Conservation (phyloP, 169 alveolate genomes). For the Blepharisma undulans region DNA sequence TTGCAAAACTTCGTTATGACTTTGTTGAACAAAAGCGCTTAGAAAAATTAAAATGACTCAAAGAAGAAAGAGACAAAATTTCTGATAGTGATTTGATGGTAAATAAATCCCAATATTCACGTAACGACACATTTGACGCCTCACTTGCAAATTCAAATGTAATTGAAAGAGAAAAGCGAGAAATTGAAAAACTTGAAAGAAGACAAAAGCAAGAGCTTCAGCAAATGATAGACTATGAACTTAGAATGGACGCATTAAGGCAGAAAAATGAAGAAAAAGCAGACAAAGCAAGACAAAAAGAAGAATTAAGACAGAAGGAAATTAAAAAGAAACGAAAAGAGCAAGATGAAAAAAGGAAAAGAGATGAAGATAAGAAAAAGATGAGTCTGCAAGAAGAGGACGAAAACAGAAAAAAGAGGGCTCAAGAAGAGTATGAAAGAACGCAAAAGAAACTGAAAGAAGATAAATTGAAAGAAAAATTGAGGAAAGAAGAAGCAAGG, state of each 20-base stretch:
- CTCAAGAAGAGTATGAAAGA: constrained; percentile 38
- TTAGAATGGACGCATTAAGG: constrained; percentile 61
- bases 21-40: constrained; percentile 58
- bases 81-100: not conserved
- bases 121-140: not conserved
- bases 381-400: constrained; percentile 43
- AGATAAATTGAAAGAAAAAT: constrained; percentile 45
- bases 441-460: constrained; percentile 57
- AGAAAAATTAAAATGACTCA: constrained; percentile 44
- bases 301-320: constrained; percentile 57
- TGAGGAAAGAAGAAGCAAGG: constrained; percentile 48
- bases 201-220: constrained; percentile 65
- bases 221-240: constrained; percentile 69
- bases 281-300: constrained; percentile 42
- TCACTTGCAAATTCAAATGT: not conserved
- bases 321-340: constrained; percentile 32
- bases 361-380: constrained; percentile 50
- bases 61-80: constrained; percentile 38
- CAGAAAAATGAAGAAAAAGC: constrained; percentile 65
- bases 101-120: not conserved
- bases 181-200: constrained; percentile 54
- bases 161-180: constrained; percentile 45
- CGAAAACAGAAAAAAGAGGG: constrained; percentile 18
- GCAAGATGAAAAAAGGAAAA: constrained; percentile 52
- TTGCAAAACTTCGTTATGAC: constrained; percentile 39